A percentile compares a stretch with the other conserved stretches of the same genome.
Evolutionary conservation across 192 early-diverging fungal genomes (phyloP).

Genomic region (Backusella westeae): DNA sequence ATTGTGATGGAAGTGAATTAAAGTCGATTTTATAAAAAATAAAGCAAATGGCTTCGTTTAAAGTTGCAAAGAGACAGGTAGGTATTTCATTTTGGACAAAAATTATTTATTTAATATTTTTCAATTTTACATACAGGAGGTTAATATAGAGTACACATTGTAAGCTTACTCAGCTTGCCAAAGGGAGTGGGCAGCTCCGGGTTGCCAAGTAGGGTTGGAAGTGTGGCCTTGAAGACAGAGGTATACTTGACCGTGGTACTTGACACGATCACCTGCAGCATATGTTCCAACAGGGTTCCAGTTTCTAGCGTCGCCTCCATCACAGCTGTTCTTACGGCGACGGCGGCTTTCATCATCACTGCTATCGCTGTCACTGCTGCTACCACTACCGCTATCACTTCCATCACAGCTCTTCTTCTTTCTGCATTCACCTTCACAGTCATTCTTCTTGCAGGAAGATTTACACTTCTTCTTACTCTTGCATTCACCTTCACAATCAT

Average conservation of each 20-base stretch:
- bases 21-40: too few relatives aligned
- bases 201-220: slow-evolving; percentile 46
- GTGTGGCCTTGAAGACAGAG: slow-evolving; percentile 49
- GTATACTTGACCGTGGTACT: slow-evolving; percentile 42
- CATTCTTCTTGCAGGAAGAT: not conserved
- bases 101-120: slow-evolving; percentile 1
- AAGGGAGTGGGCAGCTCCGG: slow-evolving; percentile 46
- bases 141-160: not conserved
- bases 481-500: not conserved
- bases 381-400: not conserved
- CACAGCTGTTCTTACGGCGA: slow-evolving; percentile 14
- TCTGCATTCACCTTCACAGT: not conserved
- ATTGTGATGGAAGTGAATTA: too few relatives aligned
- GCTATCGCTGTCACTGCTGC: not conserved
- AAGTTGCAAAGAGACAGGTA: too few relatives aligned
- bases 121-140: not conserved
- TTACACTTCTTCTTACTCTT: slow-evolving; percentile 3
- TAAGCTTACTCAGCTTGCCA: slow-evolving; percentile 38
- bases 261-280: slow-evolving; percentile 48
- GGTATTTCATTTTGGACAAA: not conserved
- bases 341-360: slow-evolving; percentile 14
- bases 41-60: too few relatives aligned
- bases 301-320: slow-evolving; percentile 15
- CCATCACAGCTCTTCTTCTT: slow-evolving; percentile 23
- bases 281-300: slow-evolving; percentile 49